A percentile compares a stretch with the other conserved stretches of the same genome.
phyloP scores from a whole-genome alignment of 257 asterid species.

The Rhazya stricta region DNA sequence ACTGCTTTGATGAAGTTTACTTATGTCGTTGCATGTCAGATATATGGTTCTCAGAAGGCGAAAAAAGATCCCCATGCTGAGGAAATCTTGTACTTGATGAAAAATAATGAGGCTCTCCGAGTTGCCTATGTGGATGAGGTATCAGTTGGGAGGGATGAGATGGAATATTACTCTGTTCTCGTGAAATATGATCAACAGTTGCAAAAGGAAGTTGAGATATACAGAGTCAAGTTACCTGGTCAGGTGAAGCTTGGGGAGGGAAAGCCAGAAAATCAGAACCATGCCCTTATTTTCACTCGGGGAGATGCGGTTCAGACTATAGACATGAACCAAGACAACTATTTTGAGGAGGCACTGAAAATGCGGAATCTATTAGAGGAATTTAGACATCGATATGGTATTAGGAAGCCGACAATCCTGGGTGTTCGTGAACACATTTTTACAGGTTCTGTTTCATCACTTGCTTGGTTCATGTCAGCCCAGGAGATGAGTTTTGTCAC shows the following conservation, averaged over 20 bases:
- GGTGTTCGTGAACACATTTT: conserved; percentile 96
- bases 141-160: conserved; percentile 75
- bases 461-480: conserved; percentile 99
- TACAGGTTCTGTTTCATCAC: conserved; percentile 96
- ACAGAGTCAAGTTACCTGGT: conserved; percentile 94
- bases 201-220: conserved; percentile 90
- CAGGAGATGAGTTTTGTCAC: conserved; percentile 98
- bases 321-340: conserved; percentile 98
- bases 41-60: conserved; percentile 93
- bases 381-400: conserved; percentile 69
- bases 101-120: conserved; percentile 91
- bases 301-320: conserved; percentile 99
- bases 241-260: conserved; percentile 99
- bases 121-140: conserved; percentile 99
- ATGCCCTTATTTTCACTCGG: conserved; percentile 89
- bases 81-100: conserved; percentile 84
- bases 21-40: conserved; percentile 96
- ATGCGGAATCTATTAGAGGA: conserved; percentile 95
- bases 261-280: conserved; percentile 97
- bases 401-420: conserved; percentile 88
- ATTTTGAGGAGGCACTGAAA: conserved; percentile 98
- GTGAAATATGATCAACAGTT: conserved; percentile 82
- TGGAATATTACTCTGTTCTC: conserved; percentile 80
- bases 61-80: conserved; percentile 96
- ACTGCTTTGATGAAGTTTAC: conserved; percentile 93